These are phyloP conservation scores for Trichoderma sp. DNA, from an alignment of 2,329 filamentous ascomycete genomes.

Conservation along the genomic window DNA sequence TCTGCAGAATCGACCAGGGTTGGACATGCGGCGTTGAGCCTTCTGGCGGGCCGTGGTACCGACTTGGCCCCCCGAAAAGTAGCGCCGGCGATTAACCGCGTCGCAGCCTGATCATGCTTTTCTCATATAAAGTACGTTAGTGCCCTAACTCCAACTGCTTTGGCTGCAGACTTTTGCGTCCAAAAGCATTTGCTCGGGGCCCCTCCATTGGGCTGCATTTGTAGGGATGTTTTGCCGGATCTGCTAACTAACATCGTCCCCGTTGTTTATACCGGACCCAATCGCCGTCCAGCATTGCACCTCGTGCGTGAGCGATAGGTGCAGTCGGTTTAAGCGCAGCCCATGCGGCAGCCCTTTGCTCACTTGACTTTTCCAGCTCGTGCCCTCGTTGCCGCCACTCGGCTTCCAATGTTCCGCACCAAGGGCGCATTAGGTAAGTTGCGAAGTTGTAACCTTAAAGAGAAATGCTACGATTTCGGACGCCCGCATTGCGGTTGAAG, in stretches of 20 bases:
- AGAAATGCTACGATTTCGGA: neutral
- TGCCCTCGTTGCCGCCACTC: neutral
- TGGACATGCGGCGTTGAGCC: constrained; percentile 9
- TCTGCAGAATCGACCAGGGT: constrained; percentile 17
- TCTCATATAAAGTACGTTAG: neutral
- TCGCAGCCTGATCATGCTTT: accelerated
- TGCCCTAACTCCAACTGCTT: neutral
- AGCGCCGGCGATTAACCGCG: neutral
- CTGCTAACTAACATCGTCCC: constrained; percentile 14
- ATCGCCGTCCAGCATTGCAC: constrained; percentile 29
- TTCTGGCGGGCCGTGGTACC: constrained; percentile 7
- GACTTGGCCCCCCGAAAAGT: neutral
- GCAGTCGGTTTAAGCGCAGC: constrained; percentile 1
- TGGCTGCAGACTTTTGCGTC: neutral
- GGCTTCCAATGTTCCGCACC: neutral
- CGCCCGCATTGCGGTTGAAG: neutral
- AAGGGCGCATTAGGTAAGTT: neutral
- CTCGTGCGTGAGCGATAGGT: constrained; percentile 36
- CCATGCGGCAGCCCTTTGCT: neutral
- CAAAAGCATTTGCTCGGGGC: constrained; percentile 1
- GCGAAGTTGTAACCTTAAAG: neutral
- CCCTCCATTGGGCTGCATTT: constrained; percentile 17
- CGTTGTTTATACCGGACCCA: constrained; percentile 25
- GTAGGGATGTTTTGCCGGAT: constrained; percentile 14
- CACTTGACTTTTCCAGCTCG: neutral